phyloP scores from a whole-genome alignment of 2,329 filamentous ascomycete genomes.

The Neofusicoccum sp. region DNA sequence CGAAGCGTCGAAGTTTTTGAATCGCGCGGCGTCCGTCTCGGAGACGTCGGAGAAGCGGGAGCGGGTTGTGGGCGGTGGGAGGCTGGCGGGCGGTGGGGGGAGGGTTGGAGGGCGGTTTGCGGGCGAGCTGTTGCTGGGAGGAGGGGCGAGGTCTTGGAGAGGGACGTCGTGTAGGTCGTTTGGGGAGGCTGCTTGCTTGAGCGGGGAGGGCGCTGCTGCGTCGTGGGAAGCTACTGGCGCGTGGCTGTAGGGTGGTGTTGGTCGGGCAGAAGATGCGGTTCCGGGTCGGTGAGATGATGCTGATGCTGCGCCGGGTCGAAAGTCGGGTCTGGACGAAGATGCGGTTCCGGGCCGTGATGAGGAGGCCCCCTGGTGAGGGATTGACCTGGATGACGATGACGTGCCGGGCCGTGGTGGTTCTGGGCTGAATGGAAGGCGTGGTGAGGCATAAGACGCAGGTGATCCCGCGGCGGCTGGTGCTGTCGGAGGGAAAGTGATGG shows the following conservation, averaged over 20 bases:
- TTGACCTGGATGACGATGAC: not conserved
- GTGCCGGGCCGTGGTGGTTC: not conserved
- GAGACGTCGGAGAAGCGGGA: constrained; percentile 6
- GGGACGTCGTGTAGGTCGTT: not conserved
- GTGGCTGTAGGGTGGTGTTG: not conserved
- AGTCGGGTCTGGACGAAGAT: not conserved
- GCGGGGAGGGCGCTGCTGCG: not conserved
- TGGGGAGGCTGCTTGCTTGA: not conserved
- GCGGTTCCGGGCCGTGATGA: not conserved
- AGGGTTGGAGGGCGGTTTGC: not conserved
- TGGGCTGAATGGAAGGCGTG: not conserved
- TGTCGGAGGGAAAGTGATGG: not conserved
- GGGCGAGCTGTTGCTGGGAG: not conserved
- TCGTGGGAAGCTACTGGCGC: not conserved
- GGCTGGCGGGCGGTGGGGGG: not conserved
- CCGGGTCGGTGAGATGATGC: not conserved
- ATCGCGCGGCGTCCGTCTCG: not conserved
- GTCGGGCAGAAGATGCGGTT: not conserved
- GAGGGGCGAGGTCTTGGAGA: not conserved
- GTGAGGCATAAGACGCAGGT: not conserved
- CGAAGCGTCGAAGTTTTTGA: not conserved
- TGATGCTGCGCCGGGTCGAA: not conserved
- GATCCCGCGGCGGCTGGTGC: not conserved
- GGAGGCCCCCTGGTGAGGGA: not conserved
- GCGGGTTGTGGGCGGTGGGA: not conserved